Base-by-base conservation (phyloP, 371 early-diverging fungal species). In the Mortierella sp. region DNA sequence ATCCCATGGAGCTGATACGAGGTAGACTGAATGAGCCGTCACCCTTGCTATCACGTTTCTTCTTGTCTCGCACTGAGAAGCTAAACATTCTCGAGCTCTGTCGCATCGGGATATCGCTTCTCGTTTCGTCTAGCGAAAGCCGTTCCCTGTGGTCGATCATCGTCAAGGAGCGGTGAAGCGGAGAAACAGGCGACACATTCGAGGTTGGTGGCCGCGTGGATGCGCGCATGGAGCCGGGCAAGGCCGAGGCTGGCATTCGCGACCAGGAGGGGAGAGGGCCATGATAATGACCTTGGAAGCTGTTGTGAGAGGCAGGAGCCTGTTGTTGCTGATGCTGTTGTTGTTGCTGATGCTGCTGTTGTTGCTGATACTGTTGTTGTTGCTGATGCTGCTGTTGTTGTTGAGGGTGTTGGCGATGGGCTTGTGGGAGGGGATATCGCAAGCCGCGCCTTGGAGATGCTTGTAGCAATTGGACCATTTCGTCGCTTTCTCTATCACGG, bases 1-100 rank as follows among this genome's bases (percentile, higher is more conserved):
- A 50, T 39, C 52, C 57, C 65, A 57, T 64, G 65, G 58, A 31
- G 30, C 51, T 57, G 46, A 64, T 42, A 13, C 58, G 58, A n/a
- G 65, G 65, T 23, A 58, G 52, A n/a, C 41, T 34, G 34, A 34
- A 34, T 34, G 34, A 34, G 10, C 34, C 34, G 10, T 34, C 34
- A 45, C 42, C 16, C 41, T 24, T 46, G 19, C 16, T 27, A 47
- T 39, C 54, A 30, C 23, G 28, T 12, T 23, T 27, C 27, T 30
- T 42, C 45, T 52, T 42, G 18, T 19, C 31, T 9, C 42, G 12
- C 31, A 42, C 24, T 12, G 64, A 64, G 28, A 39, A 14, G 26
- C 23, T 21, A 24, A 51, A 12, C 41, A 57, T 0, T 31, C 26
- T 57, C 27, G 18, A 14, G 1, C 30, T 45, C 18, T 54, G 62